Percentiles rank a stretch among this genome's conserved stretches.
Conservation (phyloP, 768 basidiomycete genomes). For the Boletus rex-veris region DNA sequence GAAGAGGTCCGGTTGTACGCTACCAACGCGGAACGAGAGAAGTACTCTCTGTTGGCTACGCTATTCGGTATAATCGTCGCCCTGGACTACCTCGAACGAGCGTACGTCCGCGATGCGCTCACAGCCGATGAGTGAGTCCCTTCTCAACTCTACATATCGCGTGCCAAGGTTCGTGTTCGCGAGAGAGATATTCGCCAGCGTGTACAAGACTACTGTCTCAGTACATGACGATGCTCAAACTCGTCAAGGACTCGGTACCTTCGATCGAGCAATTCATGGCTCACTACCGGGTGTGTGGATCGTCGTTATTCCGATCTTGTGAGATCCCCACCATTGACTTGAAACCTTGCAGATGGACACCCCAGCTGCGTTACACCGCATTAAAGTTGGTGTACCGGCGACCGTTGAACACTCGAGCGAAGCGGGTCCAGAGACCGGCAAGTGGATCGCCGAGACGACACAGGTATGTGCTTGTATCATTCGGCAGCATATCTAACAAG, state of each 20-base stretch:
- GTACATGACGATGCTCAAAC: constrained; percentile 95
- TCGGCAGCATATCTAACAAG: neutral
- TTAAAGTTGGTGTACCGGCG: constrained; percentile 92
- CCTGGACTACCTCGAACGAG: constrained; percentile 92
- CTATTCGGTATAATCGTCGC: constrained; percentile 89
- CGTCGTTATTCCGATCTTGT: neutral
- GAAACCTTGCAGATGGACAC: constrained; percentile 71
- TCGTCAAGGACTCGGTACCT: constrained; percentile 86
- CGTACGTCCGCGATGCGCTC: constrained; percentile 92
- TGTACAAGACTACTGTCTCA: constrained; percentile 92
- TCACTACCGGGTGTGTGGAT: constrained; percentile 65
- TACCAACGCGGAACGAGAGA: constrained; percentile 86
- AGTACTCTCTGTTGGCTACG: constrained; percentile 82
- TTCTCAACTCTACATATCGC: neutral
- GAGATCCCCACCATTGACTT: neutral
- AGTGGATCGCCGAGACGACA: constrained; percentile 97
- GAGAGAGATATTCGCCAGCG: constrained; percentile 89
- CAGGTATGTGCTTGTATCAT: constrained; percentile 50
- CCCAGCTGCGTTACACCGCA: constrained; percentile 85
- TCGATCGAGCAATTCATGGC: constrained; percentile 90
- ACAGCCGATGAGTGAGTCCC: constrained; percentile 80
- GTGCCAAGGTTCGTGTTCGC: constrained; percentile 7
- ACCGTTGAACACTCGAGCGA: constrained; percentile 95
- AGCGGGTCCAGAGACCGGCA: constrained; percentile 87
- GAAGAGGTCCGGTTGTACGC: constrained; percentile 90